Base-by-base conservation (phyloP, 139 green algal genomes). In the Coccomyxa sp. region DNA sequence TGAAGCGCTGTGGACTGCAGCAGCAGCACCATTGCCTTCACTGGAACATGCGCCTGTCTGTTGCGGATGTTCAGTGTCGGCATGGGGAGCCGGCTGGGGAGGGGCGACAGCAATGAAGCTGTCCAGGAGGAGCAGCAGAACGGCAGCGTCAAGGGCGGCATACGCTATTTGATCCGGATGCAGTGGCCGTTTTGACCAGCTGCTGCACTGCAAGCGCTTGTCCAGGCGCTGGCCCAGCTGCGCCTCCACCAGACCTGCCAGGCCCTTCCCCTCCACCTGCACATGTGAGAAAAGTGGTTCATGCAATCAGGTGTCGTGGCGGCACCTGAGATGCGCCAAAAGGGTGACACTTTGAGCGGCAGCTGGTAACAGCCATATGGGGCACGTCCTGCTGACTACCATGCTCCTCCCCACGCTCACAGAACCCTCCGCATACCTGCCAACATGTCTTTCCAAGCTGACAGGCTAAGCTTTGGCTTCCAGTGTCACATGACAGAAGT, bases 131-230 rank as follows among this genome's bases (percentile, higher is more conserved):
- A 78, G 77, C 82, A 93, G 82, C 60, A 93, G 79, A 67, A 83
- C 87, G 13, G 77, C 75, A 21, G 90, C 90, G 68, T 93, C 90
- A 0, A 85, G 76, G 0, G 89, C 89, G 27, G 88, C 90, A 75
- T 93, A 93, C 0, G 67, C 0, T 17, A 88, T 30, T 80, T 92
- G 89, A 58, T 78, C 38, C 68, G 45, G 38, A 18, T 67, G 76
- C 25, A 89, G 80, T 14, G 86, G 86, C 30, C 86, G 79, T 13
- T 17, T 11, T 15, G 81, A 84, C 90, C 90, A 93, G 0, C 31
- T 67, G 45, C 82, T 87, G 85, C 89, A 93, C 79, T 93, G 90
- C 82, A 85, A 81, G 17, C 23, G 63, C 82, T 93, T 93, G 86
- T 93, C 90, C 76, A 93, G 79, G 3, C 79, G 67, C 28, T 45